Evolutionary conservation across 331 rosid genomes (phyloP), one percentile per base, ranked within the genome.

Genomic region (Stylosanthes scabra): DNA sequence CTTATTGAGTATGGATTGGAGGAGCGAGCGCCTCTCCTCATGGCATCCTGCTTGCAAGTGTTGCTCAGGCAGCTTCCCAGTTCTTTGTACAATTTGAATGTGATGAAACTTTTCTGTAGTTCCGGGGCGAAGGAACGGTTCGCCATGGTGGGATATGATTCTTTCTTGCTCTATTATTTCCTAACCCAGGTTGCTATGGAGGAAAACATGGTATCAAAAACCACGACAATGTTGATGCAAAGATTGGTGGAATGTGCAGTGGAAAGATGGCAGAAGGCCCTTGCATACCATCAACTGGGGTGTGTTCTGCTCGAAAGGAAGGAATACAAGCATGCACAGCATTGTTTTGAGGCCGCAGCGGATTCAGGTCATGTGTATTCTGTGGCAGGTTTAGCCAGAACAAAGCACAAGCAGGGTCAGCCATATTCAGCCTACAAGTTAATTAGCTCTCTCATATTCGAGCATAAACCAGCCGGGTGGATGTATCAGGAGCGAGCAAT

Each of bases 401-500:
- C 88, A 3, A 90, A 81, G 83, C 70, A 83, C 83, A 86, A 86
- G 82, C 86, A 71, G 72, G 93, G 91, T 31, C 90, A 88, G 39
- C 87, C 80, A 29, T 86, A 82, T 78, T 84, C 91, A 2, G 96
- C 96, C 2, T 85, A 85, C 55, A 85, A 81, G 77, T 46, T 90
- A 65, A 83, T 90, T 71, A 77, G 91, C 74, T 86, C 90, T 49
- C 76, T 88, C 68, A 86, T 90, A 14, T 83, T 83, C 5, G 87
- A 83, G 78, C 59, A 84, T 54, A 88, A 79, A 68, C 91, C 91
- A 12, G 82, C 82, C 0, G 96, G 96, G 78, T 90, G 96, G 96
- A 90, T 90, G 96, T 88, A 88, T 78, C 93, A 88, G 79, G 93
- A 88, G 68, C 87, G 91, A 4, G 86, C 93, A 11, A 81, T 90